These are phyloP conservation scores for Coniophora puteana DNA, from an alignment of 1,284 basidiomycete genomes.

Conservation along the genomic window DNA sequence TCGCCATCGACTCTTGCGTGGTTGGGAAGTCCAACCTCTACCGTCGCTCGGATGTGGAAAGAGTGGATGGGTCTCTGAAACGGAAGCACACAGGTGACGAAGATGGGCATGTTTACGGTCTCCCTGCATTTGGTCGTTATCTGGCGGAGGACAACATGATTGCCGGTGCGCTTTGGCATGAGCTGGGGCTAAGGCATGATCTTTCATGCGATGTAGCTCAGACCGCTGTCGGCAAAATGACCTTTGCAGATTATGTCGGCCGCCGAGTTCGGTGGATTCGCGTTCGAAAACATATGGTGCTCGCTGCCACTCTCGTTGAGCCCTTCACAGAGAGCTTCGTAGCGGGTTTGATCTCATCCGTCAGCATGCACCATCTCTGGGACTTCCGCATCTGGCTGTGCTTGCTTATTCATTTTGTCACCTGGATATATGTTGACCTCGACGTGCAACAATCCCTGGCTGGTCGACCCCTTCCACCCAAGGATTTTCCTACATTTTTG, in stretches of 20 bases:
- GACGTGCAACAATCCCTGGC: slow-evolving; percentile 70
- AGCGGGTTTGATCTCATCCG: slow-evolving; percentile 59
- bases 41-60: slow-evolving; percentile 83
- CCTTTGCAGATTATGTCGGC: slow-evolving; percentile 76
- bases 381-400: slow-evolving; percentile 51
- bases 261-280: slow-evolving; percentile 92
- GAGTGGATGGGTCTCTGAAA: slow-evolving; percentile 58
- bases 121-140: slow-evolving; percentile 80
- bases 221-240: slow-evolving; percentile 87
- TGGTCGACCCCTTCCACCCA: slow-evolving; percentile 56
- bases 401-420: slow-evolving; percentile 48
- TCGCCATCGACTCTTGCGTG: slow-evolving; percentile 91
- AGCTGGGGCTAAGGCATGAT: slow-evolving; percentile 81
- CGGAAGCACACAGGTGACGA: slow-evolving; percentile 26
- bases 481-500: slow-evolving; percentile 58
- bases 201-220: slow-evolving; percentile 85
- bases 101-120: slow-evolving; percentile 45
- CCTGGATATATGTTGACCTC: slow-evolving; percentile 69
- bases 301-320: slow-evolving; percentile 79
- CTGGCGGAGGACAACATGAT: slow-evolving; percentile 98
- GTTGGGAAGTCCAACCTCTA: slow-evolving; percentile 98
- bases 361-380: slow-evolving; percentile 53
- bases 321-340: slow-evolving; percentile 87
- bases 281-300: slow-evolving; percentile 89
- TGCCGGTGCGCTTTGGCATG: slow-evolving; percentile 85